Evolutionary conservation across 2,329 filamentous ascomycete species (phyloP).

Genomic region (Pyrenophora seminiperda): DNA sequence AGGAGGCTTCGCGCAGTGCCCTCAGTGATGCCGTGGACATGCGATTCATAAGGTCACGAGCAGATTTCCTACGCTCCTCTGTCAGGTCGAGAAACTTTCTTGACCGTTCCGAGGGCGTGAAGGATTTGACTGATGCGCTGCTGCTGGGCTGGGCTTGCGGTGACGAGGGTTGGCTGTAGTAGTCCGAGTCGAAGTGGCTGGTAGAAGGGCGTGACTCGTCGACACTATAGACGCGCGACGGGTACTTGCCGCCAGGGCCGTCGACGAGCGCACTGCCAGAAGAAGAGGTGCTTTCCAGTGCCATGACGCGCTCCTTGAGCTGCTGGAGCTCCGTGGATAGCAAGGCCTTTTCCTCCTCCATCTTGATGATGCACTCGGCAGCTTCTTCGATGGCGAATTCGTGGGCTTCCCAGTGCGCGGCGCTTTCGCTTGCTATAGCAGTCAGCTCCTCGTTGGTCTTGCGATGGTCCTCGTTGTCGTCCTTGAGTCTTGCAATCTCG

Average conservation of each 20-base stretch:
- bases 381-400: conserved; percentile 42
- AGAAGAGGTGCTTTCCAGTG: conserved; percentile 18
- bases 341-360: conserved; percentile 35
- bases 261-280: conserved; percentile 20
- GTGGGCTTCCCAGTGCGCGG: conserved; percentile 31
- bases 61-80: conserved; percentile 30
- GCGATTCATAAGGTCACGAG: conserved; percentile 38
- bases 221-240: conserved; percentile 38
- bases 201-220: conserved; percentile 46
- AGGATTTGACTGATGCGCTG: conserved; percentile 23
- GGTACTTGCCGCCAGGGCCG: conserved; percentile 18
- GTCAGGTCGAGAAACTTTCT: conserved; percentile 38
- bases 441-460: conserved; percentile 32
- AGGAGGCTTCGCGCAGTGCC: conserved; percentile 17
- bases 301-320: conserved; percentile 27
- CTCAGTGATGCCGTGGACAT: conserved; percentile 39
- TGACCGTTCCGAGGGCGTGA: conserved; percentile 34
- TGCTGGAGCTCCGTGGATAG: conserved; percentile 32
- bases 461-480: conserved; percentile 23
- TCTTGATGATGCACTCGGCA: conserved; percentile 37
- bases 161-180: conserved; percentile 45
- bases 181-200: conserved; percentile 45
- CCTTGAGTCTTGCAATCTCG: conserved; percentile 20
- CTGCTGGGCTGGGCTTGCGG: conserved; percentile 32
- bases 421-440: conserved; percentile 35